A percentile compares a stretch with the other conserved stretches of the same genome.
Conservation (phyloP, 148 eudicot genomes). For the Vaccinium myrtillus region DNA sequence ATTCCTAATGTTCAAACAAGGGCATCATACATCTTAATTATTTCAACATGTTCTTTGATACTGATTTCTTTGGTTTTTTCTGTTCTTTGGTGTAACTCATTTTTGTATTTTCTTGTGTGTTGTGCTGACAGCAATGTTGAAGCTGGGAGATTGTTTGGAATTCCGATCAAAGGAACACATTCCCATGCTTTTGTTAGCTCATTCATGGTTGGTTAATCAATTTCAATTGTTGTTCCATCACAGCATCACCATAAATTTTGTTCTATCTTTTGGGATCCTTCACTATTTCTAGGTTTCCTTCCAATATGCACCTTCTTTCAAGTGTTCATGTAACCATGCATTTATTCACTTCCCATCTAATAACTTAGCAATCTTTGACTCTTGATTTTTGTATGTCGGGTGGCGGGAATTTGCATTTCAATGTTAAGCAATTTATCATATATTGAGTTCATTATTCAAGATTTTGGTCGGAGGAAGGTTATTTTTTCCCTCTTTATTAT, state of each 20-base stretch:
- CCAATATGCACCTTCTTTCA: not conserved
- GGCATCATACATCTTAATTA: not conserved
- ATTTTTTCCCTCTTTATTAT: not conserved
- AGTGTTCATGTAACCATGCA: not conserved
- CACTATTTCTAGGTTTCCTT: not conserved
- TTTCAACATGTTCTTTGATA: not conserved
- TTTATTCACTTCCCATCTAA: not conserved
- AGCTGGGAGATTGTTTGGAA: conserved; percentile 96
- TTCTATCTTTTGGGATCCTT: not conserved
- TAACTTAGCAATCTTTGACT: not conserved
- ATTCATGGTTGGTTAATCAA: conserved; percentile 35
- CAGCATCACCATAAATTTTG: not conserved
- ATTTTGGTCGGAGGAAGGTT: not conserved
- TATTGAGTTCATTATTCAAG: not conserved
- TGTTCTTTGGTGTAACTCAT: conserved; percentile 13
- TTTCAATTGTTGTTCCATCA: not conserved
- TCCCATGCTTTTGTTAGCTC: conserved; percentile 99
- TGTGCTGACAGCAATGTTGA: conserved; percentile 73
- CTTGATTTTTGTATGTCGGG: not conserved
- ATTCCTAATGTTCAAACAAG: not conserved
- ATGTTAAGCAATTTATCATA: too few relatives aligned
- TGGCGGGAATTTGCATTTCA: not conserved
- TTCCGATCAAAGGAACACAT: conserved; percentile 94
- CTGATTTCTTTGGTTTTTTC: not conserved
- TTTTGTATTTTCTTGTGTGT: conserved; percentile 11